Conservation (phyloP, 73 alveolate species). For the Paramecium tetraurelia region DNA sequence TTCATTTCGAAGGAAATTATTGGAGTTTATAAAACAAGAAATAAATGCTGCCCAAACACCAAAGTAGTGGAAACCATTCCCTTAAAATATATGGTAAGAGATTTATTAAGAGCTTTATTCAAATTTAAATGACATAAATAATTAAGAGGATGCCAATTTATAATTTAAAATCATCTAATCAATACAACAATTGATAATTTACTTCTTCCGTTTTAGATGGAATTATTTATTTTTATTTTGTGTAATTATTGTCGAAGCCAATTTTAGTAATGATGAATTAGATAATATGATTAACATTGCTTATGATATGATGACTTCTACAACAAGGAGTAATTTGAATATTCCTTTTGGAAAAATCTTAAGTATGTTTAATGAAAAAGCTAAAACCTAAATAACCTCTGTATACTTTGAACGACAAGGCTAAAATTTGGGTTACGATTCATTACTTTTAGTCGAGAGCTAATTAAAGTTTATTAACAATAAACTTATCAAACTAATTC, state of each 20-base stretch:
- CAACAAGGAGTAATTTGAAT: not conserved
- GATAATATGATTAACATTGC: not conserved
- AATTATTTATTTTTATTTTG: conserved; percentile 2
- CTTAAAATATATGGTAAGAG: not conserved
- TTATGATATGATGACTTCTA: not conserved
- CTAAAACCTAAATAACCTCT: not conserved
- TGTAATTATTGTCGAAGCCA: not conserved
- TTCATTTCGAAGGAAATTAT: not conserved
- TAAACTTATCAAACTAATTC: not conserved
- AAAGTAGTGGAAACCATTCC: not conserved
- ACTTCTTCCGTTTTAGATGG: not conserved
- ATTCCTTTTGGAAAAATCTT: not conserved
- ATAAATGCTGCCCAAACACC: not conserved
- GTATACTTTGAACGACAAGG: not conserved
- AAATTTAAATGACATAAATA: not conserved
- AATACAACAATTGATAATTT: not conserved
- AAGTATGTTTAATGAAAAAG: not conserved
- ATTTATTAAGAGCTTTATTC: not conserved
- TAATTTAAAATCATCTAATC: not conserved
- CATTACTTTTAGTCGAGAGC: not conserved
- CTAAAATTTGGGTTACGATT: not conserved
- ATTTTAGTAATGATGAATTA: not conserved
- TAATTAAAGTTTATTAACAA: not conserved
- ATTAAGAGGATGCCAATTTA: not conserved
- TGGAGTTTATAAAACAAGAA: not conserved